These are phyloP conservation scores for Elongisporangium prolatum DNA, from an alignment of 352 stramenopile species.

Conservation along the genomic window DNA sequence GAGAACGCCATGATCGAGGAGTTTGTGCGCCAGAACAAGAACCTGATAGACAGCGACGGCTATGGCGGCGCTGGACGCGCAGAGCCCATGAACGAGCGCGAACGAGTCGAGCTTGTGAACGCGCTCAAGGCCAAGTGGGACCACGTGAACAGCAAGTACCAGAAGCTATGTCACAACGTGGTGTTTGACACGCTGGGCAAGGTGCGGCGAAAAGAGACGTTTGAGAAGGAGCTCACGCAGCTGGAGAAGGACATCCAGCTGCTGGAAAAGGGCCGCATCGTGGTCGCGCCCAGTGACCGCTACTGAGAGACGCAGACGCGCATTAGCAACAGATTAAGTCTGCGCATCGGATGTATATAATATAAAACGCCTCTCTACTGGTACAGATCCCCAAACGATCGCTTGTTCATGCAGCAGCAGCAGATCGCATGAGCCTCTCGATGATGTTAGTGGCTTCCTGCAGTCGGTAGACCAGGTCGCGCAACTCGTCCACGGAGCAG, in stretches of 20 bases:
- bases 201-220: conserved; percentile 89
- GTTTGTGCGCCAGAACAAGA: conserved; percentile 89
- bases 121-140: conserved; percentile 93
- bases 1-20: conserved; percentile 93
- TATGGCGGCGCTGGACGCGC: conserved; percentile 13
- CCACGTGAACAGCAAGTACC: conserved; percentile 91
- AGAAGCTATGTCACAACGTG: conserved; percentile 93
- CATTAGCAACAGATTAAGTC: background rate
- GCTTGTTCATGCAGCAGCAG: background rate
- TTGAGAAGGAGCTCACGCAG: conserved; percentile 89
- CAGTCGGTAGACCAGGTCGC: conserved; percentile 63
- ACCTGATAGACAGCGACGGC: conserved; percentile 73
- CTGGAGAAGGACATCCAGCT: conserved; percentile 91
- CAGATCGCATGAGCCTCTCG: conserved; percentile 34
- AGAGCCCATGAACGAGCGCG: conserved; percentile 80
- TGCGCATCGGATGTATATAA: background rate
- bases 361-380: background rate
- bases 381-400: background rate
- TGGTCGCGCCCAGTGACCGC: conserved; percentile 42
- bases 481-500: conserved; percentile 66
- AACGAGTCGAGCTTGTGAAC: conserved; percentile 81
- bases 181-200: conserved; percentile 91
- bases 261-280: conserved; percentile 72
- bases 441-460: conserved; percentile 60
- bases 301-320: conserved; percentile 16